A percentile compares a stretch with the other conserved stretches of the same genome.
Conservation (phyloP, 768 basidiomycete species). For the Boletus tomentosulus region DNA sequence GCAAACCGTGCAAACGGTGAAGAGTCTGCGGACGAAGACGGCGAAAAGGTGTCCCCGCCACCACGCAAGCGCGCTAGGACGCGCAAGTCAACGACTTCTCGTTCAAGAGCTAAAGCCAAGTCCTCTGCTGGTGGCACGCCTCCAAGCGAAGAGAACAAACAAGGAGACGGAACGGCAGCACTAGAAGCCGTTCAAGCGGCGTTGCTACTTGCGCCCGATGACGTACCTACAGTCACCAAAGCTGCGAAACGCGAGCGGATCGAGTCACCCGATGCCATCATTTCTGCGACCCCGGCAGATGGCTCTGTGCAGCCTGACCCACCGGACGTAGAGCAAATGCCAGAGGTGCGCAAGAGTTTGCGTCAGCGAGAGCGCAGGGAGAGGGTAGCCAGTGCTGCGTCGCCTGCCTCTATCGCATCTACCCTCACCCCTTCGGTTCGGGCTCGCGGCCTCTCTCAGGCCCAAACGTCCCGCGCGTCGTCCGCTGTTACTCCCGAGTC, state of each 20-base stretch:
- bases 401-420: conserved; percentile 28
- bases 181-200: conserved; percentile 2
- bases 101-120: background rate
- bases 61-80: conserved; percentile 30
- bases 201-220: conserved; percentile 20
- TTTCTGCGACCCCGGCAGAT: conserved; percentile 3
- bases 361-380: conserved; percentile 28
- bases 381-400: conserved; percentile 14
- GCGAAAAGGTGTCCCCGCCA: conserved; percentile 24
- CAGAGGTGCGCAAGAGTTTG: conserved; percentile 27
- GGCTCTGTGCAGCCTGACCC: conserved; percentile 9
- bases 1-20: conserved; percentile 35
- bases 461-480: conserved; percentile 22
- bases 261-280: conserved; percentile 11
- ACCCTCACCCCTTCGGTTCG: conserved; percentile 28
- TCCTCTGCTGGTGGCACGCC: conserved; percentile 4
- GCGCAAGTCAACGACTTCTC: conserved; percentile 19
- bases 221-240: conserved; percentile 2
- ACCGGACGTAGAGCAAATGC: conserved; percentile 19
- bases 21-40: conserved; percentile 28
- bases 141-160: conserved; percentile 3
- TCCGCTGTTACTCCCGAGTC: conserved; percentile 25
- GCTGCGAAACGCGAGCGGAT: conserved; percentile 23
- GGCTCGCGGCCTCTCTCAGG: conserved; percentile 18
- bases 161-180: background rate